Conservation (phyloP, 192 early-diverging fungal species). For the Martensiomyces pterosporus region DNA sequence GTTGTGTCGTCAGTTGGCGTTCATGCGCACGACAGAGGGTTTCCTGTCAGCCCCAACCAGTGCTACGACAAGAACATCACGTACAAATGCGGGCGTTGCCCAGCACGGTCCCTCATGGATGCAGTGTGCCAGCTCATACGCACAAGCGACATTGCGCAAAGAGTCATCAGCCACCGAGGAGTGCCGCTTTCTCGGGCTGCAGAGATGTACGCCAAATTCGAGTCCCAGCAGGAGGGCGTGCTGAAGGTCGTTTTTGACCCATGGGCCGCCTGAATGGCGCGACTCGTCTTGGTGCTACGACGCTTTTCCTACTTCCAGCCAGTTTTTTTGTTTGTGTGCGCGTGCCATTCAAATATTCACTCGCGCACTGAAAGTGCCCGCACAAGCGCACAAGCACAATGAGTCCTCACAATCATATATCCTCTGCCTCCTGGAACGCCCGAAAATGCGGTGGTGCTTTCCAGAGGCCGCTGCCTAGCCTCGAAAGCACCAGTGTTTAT, state of each 20-base stretch:
- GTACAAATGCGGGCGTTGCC: slow-evolving; percentile 53
- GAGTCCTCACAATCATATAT: too few relatives aligned
- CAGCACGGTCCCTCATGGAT: slow-evolving; percentile 44
- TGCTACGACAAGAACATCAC: slow-evolving; percentile 58
- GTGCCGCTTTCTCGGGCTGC: slow-evolving; percentile 38
- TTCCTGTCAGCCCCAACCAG: slow-evolving; percentile 52
- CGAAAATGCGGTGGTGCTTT: too few relatives aligned
- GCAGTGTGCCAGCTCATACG: slow-evolving; percentile 26
- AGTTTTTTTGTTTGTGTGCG: too few relatives aligned
- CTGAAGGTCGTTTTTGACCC: slow-evolving; percentile 36
- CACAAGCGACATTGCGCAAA: slow-evolving; percentile 28
- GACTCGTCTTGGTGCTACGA: too few relatives aligned
- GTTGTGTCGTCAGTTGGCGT: slow-evolving; percentile 55
- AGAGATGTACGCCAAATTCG: slow-evolving; percentile 52
- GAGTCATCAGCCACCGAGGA: slow-evolving; percentile 48
- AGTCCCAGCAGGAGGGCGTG: slow-evolving; percentile 19
- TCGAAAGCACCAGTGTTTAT: too few relatives aligned
- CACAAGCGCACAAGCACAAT: too few relatives aligned
- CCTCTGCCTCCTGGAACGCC: too few relatives aligned
- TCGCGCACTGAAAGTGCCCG: too few relatives aligned
- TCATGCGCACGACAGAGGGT: slow-evolving; percentile 44
- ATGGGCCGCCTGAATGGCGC: too few relatives aligned
- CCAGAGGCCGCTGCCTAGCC: too few relatives aligned
- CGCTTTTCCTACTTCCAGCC: too few relatives aligned
- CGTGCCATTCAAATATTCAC: too few relatives aligned